Evolutionary conservation across 192 early-diverging fungal species (phyloP), one percentile per base, ranked within the genome.

Genomic region (Entrophospora sp.): DNA sequence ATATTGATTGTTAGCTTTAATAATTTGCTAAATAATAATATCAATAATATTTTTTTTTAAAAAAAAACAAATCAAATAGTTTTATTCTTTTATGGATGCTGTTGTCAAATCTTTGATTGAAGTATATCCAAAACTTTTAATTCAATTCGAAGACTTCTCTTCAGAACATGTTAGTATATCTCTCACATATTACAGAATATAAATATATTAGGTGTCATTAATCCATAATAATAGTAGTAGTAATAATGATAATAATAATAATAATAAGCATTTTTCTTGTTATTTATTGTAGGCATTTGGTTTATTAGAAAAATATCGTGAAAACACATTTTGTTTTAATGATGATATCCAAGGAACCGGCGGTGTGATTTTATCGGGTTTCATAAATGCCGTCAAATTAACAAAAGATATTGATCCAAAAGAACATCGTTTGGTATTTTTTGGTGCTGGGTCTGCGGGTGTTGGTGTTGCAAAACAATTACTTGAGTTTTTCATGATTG

Each of bases 101-200:
- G 88, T 95, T 34, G 81, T 97, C 70, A 66, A 73, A 35, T 80
- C 85, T 18, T 71, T 97, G 27, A 80, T 76, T 28, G 66, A 63
- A 5, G 81, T 85, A 24, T 94, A 89, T 79, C 92, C 92, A 8
- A 73, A 84, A 40, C 71, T 93, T 67, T 80, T 98, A 22, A 87
- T 98, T 52, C 96, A 98, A 76, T 97, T 96, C 55, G 96, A 98
- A 75, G 96, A 98, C 71, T 98, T 94, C 66, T 91, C 89, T 24
- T 88, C 90, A 9, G 91, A 93, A 66, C 92, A 96, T 52, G 64
- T 66, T 27, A 40, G 25, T 6, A 60, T 5, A 9, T 42, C 27
- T 9, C 43, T 25, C n/a, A 12, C 13, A 42, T 30, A 16, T 61
- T 28, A 43, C 1, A 27, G 16, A 8, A 27, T n/a, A 10, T 18